Evolutionary conservation across 2,329 filamentous ascomycete species (phyloP), one percentile per base, ranked within the genome.

Genomic region (Lecanicillium sp.): DNA sequence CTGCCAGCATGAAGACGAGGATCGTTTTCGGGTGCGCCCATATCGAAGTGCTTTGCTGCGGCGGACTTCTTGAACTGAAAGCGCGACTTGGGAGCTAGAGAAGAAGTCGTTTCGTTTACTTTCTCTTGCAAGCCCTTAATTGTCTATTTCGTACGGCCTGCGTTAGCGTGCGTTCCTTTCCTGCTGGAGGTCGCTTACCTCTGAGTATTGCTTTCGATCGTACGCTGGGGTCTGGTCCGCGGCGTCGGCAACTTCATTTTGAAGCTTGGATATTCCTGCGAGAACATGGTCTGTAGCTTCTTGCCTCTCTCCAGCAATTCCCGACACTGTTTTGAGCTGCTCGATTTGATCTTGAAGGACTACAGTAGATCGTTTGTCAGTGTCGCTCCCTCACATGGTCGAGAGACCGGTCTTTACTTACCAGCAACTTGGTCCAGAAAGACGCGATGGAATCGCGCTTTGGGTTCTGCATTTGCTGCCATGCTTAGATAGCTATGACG

Each of bases 171-270:
- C 22, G 22, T 25, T 25, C 22, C 6, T 15, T 19, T 25, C 22
- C 22, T 7, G 22, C 22, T 25, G 22, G n/a, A 17, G 19, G 35
- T 29, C 45, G 9, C 52, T 39, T 61, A 88, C 85, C 64, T 89
- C 80, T 31, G 81, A 76, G 55, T 95, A 96, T 17, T 83, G 82
- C 49, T 85, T 78, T 58, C 92, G 86, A 53, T 96, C 92, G 56
- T 95, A 94, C 7, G 87, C 79, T 3, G 92, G 88, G 13, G 95
- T 77, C 48, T 82, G 87, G 40, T 81, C 80, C 2, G 83, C 78
- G 1, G 85, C 84, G 61, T 95, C 88, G 48, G 85, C 82, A 29
- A 95, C 85, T 51, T 92, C 82, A 46, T 83, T 83, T 2, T 87
- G 88, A 13, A 96, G 71, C 41, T 78, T 76, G 20, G 85, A 80